Base-by-base conservation (phyloP, 1,284 basidiomycete species). In the Cystobasidium slooffiae region DNA sequence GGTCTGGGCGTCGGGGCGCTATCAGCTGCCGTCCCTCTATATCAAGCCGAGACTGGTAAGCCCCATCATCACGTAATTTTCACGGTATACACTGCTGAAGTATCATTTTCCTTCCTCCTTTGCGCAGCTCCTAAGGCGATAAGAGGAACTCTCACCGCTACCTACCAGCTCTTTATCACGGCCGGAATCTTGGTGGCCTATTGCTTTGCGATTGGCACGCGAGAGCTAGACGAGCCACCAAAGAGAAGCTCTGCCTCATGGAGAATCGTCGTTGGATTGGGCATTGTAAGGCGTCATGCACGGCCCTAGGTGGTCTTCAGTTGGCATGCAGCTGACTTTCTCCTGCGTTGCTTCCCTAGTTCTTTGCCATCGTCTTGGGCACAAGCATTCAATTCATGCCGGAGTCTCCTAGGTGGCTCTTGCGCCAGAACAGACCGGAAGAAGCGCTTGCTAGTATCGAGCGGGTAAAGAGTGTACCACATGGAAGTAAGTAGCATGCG, bases 101-200 rank as follows among this genome's bases (percentile, higher is more conserved):
- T 61, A 1, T 18, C 31, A 3, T 14, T 56, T 22, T 20, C 3
- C 22, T 16, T 12, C 12, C 9, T 16, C 18, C 3, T 39, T 62
- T 39, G 39, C 22, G 88, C 88, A 0, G 89, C 90, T 0, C 91
- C 91, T 1, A 85, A 89, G 18, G 88, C 91, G 77, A 88, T 93
- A 68, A 87, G 91, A 76, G 91, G 91, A 24, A 87, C 90, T 0
- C 83, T 92, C 31, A 91, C 89, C 43, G 83, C 82, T 0, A 83
- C 88, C 0, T 91, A 89, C 78, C 90, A 92, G 80, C 84, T 91
- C 22, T 88, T 89, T 82, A 91, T 91, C 80, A 91, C 90, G 0
- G 85, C 89, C 77, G 90, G 90, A 78, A 91, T 92, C 76, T 86
- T 92, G 53, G 85, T 91, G 53, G 89, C 90, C 8, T 91, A 89